These are phyloP conservation scores for Oryza glaberrima DNA, from an alignment of 176 grass and related monocot species.

Conservation along the genomic window DNA sequence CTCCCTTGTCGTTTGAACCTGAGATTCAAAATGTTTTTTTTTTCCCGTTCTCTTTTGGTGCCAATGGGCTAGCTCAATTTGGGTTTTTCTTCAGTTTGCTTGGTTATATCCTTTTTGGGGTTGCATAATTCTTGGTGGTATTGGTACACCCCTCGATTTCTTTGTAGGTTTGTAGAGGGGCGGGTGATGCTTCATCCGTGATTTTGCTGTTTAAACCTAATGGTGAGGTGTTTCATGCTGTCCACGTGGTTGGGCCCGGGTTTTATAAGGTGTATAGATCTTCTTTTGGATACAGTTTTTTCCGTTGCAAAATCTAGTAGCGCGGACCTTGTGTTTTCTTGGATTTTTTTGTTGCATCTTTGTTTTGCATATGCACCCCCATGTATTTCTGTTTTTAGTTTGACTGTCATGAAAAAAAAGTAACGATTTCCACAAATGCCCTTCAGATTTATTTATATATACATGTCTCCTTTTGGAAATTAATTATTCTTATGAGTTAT, in stretches of 20 bases:
- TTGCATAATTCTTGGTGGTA: constrained; percentile 17
- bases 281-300: constrained; percentile 41
- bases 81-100: constrained; percentile 22
- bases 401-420: constrained; percentile 7
- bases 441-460: constrained; percentile 25
- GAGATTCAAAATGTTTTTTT: constrained; percentile 26
- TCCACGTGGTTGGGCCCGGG: constrained; percentile 28
- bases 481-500: constrained; percentile 19
- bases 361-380: constrained; percentile 47
- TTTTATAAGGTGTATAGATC: constrained; percentile 29
- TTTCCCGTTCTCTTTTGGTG: constrained; percentile 5
- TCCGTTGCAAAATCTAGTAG: constrained; percentile 30
- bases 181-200: neutral
- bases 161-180: neutral
- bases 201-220: constrained; percentile 33
- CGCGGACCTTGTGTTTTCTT: constrained; percentile 31
- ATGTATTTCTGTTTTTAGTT: constrained; percentile 3
- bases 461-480: neutral
- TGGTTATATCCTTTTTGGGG: constrained; percentile 21
- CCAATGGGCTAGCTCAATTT: constrained; percentile 24
- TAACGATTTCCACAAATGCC: constrained; percentile 26
- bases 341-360: constrained; percentile 40
- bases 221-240: constrained; percentile 16
- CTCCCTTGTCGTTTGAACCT: constrained; percentile 24
- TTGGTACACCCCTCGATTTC: neutral